phyloP scores from a whole-genome alignment of 306 rosid species.

The Canavalia ensiformis region DNA sequence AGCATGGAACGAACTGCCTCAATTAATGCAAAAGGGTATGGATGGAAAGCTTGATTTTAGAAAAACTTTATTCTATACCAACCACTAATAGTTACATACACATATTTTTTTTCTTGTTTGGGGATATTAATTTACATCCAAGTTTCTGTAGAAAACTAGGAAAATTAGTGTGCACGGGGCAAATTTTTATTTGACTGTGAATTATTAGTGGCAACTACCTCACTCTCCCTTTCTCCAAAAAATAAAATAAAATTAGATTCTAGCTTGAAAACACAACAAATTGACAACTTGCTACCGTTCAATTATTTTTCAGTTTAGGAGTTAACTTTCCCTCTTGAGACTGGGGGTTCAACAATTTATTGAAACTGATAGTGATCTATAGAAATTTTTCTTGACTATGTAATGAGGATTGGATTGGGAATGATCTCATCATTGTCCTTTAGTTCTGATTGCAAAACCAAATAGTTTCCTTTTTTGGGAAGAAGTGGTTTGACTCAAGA shows the following conservation, averaged over 20 bases:
- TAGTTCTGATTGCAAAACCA: slow-evolving; percentile 39
- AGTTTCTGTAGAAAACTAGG: slow-evolving; percentile 39
- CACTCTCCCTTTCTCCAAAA: neutral
- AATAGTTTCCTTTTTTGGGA: slow-evolving; percentile 37
- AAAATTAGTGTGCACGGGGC: slow-evolving; percentile 25
- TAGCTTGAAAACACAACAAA: neutral
- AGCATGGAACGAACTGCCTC: slow-evolving; percentile 66
- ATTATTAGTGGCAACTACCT: slow-evolving; percentile 26
- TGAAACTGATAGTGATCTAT: neutral
- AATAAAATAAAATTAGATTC: neutral
- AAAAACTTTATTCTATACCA: slow-evolving; percentile 26
- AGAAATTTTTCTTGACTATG: slow-evolving; percentile 27
- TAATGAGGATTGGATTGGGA: slow-evolving; percentile 42
- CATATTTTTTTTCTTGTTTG: neutral
- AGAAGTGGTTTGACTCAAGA: slow-evolving; percentile 59
- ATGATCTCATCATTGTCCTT: slow-evolving; percentile 39
- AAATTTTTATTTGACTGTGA: slow-evolving; percentile 24
- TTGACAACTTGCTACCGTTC: neutral
- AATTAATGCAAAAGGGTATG: slow-evolving; percentile 47
- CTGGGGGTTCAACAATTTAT: neutral
- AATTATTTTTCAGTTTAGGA: neutral
- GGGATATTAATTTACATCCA: slow-evolving; percentile 8
- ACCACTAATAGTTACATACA: slow-evolving; percentile 25
- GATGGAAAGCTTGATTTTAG: slow-evolving; percentile 32
- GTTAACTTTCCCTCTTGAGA: neutral